Evolutionary conservation across 768 basidiomycete genomes (phyloP).

Genomic region (Mycena vitilis): DNA sequence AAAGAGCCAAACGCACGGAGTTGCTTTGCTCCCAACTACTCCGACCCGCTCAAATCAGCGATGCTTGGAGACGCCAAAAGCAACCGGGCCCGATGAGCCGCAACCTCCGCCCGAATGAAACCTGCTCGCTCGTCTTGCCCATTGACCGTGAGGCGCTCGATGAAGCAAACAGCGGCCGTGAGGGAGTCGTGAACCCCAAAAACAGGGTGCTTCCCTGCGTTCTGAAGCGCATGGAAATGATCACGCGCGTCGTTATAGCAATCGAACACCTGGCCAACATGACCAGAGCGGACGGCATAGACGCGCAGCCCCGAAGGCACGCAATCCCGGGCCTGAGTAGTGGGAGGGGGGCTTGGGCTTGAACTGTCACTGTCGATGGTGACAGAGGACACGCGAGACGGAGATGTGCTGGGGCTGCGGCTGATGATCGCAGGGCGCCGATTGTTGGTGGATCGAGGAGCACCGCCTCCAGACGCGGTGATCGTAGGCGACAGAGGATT

Average conservation of each 20-base stretch:
- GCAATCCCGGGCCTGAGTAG: no score
- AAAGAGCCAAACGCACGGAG: no score
- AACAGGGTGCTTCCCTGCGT: neutral
- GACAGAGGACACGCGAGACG: neutral
- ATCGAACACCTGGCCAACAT: neutral
- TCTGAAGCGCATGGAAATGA: neutral
- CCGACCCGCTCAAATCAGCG: no score
- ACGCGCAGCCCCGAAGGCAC: no score
- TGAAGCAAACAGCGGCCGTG: neutral
- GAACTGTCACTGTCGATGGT: no score
- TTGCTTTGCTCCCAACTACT: no score
- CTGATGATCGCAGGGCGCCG: neutral
- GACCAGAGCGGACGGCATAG: conserved; percentile 1
- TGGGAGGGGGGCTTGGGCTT: no score
- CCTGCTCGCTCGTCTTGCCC: neutral
- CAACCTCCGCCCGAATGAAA: conserved; percentile 5
- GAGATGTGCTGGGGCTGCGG: conserved; percentile 12
- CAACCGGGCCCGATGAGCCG: neutral
- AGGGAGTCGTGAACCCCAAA: neutral
- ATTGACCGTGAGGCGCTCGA: neutral
- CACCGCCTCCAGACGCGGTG: no score
- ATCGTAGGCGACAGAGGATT: no score
- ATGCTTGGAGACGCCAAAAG: neutral
- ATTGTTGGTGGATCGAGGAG: no score
- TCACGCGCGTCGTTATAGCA: neutral